Base-by-base conservation (phyloP, 805 yeast species). In the Spathaspora hagerdaliae region DNA sequence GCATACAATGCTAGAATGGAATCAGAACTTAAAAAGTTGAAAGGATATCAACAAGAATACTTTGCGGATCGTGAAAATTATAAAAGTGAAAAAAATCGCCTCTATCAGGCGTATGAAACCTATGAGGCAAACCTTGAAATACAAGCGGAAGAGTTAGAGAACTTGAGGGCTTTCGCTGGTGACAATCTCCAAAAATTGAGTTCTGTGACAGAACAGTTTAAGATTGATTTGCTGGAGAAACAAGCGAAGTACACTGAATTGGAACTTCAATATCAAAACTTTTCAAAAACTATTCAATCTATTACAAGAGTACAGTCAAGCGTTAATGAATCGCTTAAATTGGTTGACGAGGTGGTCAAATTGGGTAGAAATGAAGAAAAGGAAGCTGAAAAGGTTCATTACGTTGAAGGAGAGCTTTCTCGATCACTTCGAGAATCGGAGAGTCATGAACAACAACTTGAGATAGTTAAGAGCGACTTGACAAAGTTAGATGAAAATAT, bases 41-140 rank as follows among this genome's bases (percentile, higher is more conserved):
- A 83, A 49, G 74, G 69, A 39, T 61, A 75, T 2, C 94, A 87
- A 58, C 87, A 86, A 55, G 60, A 71, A 10, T 65, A 86, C 40
- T 75, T 84, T 0, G 55, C 66, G 10, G 89, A 84, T 51, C 87
- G 85, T 57, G 70, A 74, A 24, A 75, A 73, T 38, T 87, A 87
- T 63, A 84, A 81, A 61, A 64, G 73, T 13, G 82, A 82, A 41
- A 87, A 87, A 59, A 80, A 78, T 46, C 81, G 78, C 45, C 62
- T 81, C 37, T 66, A 81, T 13, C 63, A 78, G 11, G 88, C 83
- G 46, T 11, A 9, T 29, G 12, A 29, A 29, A 2, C 9, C 9
- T 2, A 29, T 3, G 6, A 3, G 12, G 32, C 9, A 2, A 11
- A 9, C 12, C 32, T 29, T 29, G 9, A 9, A 9, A 29, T 29